Evolutionary conservation across 164 flowering plant genomes (phyloP).

Genomic region (Vitis vinifera): DNA sequence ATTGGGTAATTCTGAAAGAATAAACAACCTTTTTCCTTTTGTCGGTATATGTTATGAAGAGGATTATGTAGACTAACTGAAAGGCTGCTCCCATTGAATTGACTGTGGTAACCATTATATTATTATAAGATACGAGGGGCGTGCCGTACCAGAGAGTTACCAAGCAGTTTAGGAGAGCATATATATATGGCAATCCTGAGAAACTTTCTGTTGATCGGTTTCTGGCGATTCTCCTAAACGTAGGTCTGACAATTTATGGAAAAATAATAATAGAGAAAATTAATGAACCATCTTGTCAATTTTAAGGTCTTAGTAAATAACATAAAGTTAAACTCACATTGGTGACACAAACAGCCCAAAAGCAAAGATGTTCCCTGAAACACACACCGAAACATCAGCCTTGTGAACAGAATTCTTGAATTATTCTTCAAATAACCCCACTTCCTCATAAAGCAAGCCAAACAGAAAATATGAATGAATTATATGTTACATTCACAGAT

Average conservation of each 20-base stretch:
- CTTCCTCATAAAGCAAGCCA: not conserved
- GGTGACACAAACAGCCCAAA: slow-evolving; percentile 87
- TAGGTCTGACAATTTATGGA: slow-evolving; percentile 49
- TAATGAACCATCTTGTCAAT: not conserved
- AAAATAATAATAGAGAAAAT: not conserved
- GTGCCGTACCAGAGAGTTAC: slow-evolving; percentile 64
- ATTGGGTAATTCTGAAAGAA: not conserved
- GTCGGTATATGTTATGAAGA: slow-evolving; percentile 47
- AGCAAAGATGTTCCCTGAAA: slow-evolving; percentile 89
- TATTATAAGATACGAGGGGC: slow-evolving; percentile 47
- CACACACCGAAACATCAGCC: not conserved
- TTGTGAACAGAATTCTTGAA: not conserved
- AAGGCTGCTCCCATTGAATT: slow-evolving; percentile 60
- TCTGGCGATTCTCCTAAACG: slow-evolving; percentile 73
- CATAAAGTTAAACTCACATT: slow-evolving; percentile 51
- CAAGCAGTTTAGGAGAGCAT: slow-evolving; percentile 76
- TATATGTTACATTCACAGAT: not conserved
- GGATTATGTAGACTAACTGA: slow-evolving; percentile 45
- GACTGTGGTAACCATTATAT: slow-evolving; percentile 43
- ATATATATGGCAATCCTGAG: slow-evolving; percentile 85
- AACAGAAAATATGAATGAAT: not conserved
- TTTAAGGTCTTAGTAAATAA: not conserved
- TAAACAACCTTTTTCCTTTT: slow-evolving; percentile 39
- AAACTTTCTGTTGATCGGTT: slow-evolving; percentile 76
- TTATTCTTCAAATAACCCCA: not conserved